phyloP scores from a whole-genome alignment of 345 rosid genomes.

The Arabis alpina region DNA sequence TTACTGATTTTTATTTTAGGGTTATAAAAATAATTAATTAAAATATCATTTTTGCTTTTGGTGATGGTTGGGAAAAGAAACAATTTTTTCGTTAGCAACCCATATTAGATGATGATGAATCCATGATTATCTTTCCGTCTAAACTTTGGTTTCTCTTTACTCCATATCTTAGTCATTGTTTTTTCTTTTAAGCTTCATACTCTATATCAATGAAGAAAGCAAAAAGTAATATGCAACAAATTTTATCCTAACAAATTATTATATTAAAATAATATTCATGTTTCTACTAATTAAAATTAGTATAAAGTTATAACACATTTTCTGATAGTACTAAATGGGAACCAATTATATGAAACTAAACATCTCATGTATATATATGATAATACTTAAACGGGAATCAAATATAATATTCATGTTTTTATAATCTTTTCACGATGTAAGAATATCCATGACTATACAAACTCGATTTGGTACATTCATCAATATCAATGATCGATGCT shows the following conservation, averaged over 20 bases:
- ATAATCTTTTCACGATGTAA: conserved; percentile 2
- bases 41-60: background rate
- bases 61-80: background rate
- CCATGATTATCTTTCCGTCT: conserved; percentile 32
- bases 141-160: conserved; percentile 25
- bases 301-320: no score
- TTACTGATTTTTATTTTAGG: background rate
- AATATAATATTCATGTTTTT: background rate
- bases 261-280: no score
- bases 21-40: background rate
- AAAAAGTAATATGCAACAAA: no score
- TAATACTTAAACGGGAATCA: background rate
- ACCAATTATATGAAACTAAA: no score
- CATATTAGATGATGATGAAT: conserved; percentile 23
- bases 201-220: no score
- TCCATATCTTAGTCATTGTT: conserved; percentile 15
- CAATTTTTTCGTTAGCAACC: conserved; percentile 19
- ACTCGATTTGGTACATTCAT: conserved; percentile 22
- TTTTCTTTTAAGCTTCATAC: background rate
- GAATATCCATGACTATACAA: background rate
- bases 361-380: no score
- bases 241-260: no score
- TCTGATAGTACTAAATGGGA: no score
- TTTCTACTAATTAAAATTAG: no score
- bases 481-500: conserved; percentile 16